These are phyloP conservation scores for Arxiozyma telluris DNA, from an alignment of 1,139 yeast species.

Conservation along the genomic window DNA sequence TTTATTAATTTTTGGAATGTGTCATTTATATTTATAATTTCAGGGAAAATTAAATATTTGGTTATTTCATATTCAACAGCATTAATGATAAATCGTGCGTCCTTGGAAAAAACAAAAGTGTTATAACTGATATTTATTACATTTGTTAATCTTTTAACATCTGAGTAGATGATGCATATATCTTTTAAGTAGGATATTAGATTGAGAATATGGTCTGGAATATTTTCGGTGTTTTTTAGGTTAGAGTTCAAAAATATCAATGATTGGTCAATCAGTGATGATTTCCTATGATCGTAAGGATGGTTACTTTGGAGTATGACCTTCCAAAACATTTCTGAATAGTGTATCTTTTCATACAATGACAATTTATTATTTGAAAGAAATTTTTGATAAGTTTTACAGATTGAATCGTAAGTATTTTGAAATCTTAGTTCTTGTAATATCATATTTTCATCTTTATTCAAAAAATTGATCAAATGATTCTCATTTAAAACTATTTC, in stretches of 20 bases:
- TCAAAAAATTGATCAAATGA: not conserved
- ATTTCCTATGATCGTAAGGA: not conserved
- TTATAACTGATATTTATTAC: slow-evolving; percentile 30
- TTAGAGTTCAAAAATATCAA: slow-evolving; percentile 5
- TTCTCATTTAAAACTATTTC: not conserved
- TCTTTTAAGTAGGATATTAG: not conserved
- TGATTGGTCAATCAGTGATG: slow-evolving; percentile 2
- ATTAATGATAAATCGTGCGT: slow-evolving; percentile 8
- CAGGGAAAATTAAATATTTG: slow-evolving; percentile 6
- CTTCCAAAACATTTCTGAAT: not conserved
- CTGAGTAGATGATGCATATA: slow-evolving; percentile 15
- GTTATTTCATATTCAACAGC: slow-evolving; percentile 11
- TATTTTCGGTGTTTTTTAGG: not conserved
- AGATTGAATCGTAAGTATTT: not conserved
- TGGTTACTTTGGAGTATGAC: not conserved
- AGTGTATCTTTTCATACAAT: not conserved
- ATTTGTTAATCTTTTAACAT: slow-evolving; percentile 27
- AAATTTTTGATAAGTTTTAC: not conserved
- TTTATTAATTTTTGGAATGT: not conserved
- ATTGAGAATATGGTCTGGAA: not conserved
- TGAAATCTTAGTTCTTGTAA: not conserved
- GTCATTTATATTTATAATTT: slow-evolving; percentile 7
- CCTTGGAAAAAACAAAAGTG: slow-evolving; percentile 15
- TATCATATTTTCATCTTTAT: not conserved
- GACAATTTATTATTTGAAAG: not conserved